Evolutionary conservation across 805 yeast genomes (phyloP).

Genomic region (Suhomyces faveliae): DNA sequence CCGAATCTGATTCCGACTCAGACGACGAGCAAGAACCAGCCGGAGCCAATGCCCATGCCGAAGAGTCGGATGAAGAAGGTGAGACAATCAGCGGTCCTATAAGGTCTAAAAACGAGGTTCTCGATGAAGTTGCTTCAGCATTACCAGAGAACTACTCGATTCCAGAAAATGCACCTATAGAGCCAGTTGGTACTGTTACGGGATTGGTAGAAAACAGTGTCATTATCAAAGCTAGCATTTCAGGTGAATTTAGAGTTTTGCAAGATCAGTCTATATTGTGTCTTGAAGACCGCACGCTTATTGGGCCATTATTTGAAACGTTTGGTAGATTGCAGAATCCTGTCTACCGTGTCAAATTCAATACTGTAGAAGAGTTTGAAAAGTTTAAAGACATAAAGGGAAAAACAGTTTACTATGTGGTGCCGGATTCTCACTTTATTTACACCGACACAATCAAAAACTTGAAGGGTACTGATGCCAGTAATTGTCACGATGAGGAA

Average conservation of each 20-base stretch:
- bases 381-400: constrained; percentile 51
- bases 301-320: constrained; percentile 84
- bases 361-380: constrained; percentile 47
- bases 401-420: constrained; percentile 67
- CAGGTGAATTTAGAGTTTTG: constrained; percentile 83
- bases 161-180: constrained; percentile 60
- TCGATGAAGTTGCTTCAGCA: constrained; percentile 63
- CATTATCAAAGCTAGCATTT: constrained; percentile 64
- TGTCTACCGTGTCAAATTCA: constrained; percentile 70
- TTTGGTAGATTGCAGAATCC: constrained; percentile 88
- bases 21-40: constrained; percentile 12
- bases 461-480: constrained; percentile 88
- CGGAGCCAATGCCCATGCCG: constrained; percentile 12
- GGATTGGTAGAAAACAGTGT: constrained; percentile 71
- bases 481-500: constrained; percentile 93
- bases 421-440: constrained; percentile 74
- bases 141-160: constrained; percentile 68
- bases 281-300: constrained; percentile 61
- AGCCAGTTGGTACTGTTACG: constrained; percentile 66
- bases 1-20: constrained; percentile 17
- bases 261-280: constrained; percentile 81
- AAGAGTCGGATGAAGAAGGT: constrained; percentile 44
- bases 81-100: constrained; percentile 60
- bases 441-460: constrained; percentile 70
- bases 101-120: constrained; percentile 70